Evolutionary conservation across 2,329 filamentous ascomycete species (phyloP).

Genomic region (Penicillium frequentans): DNA sequence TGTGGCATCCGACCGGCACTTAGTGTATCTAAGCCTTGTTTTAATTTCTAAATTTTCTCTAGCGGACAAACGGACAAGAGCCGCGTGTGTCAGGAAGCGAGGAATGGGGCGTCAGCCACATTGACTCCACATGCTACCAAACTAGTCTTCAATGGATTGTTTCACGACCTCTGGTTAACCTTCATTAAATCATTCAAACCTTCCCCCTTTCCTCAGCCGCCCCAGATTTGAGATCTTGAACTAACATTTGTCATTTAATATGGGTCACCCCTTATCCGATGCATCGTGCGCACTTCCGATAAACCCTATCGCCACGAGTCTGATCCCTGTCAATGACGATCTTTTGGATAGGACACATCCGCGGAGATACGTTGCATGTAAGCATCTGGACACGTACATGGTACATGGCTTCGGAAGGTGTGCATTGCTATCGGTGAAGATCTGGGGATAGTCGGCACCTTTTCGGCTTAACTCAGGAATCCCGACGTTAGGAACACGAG

Average conservation of each 20-base stretch:
- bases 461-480: not conserved
- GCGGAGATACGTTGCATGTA: not conserved
- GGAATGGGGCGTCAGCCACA: not conserved
- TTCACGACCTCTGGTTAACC: not conserved
- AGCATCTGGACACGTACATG: not conserved
- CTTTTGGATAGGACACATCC: not conserved
- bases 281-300: not conserved
- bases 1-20: not conserved
- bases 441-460: not conserved
- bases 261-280: conserved; percentile 1
- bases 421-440: not conserved
- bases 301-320: conserved; percentile 11
- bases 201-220: not conserved
- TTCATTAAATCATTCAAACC: not conserved
- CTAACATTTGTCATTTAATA: not conserved
- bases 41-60: not conserved
- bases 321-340: conserved; percentile 5
- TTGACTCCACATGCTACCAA: not conserved
- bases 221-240: not conserved
- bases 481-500: conserved; percentile 13
- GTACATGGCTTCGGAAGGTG: not conserved
- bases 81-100: conserved; percentile 1
- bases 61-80: not conserved
- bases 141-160: not conserved
- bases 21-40: not conserved